phyloP scores from a whole-genome alignment of 2,329 filamentous ascomycete genomes.

The Ophiostoma quercus region DNA sequence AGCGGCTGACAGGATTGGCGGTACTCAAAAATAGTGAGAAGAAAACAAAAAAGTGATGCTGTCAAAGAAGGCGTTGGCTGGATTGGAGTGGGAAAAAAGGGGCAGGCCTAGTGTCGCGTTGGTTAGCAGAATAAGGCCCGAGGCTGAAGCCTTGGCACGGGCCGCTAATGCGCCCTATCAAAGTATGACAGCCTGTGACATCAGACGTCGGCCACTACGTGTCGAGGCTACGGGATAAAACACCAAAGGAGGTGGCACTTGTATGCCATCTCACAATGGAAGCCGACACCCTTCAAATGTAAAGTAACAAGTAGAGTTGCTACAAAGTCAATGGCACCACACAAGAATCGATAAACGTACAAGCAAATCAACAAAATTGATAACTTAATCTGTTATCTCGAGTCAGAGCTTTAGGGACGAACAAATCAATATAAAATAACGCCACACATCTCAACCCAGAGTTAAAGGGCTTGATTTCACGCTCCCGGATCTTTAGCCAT shows the following conservation, averaged over 20 bases:
- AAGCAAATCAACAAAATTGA: background rate
- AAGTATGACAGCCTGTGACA: background rate
- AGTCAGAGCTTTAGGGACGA: too few relatives aligned
- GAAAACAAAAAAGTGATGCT: background rate
- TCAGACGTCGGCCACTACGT: background rate
- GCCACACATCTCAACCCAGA: too few relatives aligned
- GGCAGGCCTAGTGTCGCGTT: background rate
- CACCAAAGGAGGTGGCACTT: background rate
- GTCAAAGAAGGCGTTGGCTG: too few relatives aligned
- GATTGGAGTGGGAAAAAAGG: background rate
- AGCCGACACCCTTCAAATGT: background rate
- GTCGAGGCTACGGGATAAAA: background rate
- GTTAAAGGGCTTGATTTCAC: too few relatives aligned
- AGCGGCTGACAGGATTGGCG: background rate
- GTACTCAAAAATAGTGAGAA: background rate
- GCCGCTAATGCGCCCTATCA: too few relatives aligned
- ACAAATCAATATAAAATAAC: too few relatives aligned
- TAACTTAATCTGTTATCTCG: too few relatives aligned
- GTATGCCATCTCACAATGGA: background rate
- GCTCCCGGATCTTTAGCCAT: too few relatives aligned
- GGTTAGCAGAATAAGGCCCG: background rate
- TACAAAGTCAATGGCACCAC: background rate
- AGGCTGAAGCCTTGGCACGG: background rate
- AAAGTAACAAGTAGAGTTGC: background rate
- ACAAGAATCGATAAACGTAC: background rate